Conservation (phyloP, 2,329 filamentous ascomycete species). For the Chaetomium sp. region DNA sequence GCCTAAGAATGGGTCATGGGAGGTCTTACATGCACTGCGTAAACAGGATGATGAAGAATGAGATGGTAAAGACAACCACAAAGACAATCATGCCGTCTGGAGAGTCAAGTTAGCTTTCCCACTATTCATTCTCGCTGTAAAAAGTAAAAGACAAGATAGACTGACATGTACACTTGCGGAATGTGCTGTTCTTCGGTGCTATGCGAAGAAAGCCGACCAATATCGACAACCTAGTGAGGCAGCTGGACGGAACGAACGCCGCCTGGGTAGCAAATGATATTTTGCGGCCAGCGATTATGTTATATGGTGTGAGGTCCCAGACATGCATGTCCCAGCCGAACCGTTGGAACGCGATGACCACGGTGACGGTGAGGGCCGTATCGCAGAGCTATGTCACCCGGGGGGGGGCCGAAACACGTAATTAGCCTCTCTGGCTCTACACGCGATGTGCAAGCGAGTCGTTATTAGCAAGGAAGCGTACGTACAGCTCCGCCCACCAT, state of each 20-base stretch:
- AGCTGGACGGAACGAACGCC: conserved; percentile 34
- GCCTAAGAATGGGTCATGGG: too few species aligned
- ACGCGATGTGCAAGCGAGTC: too few species aligned
- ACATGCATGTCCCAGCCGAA: conserved; percentile 36
- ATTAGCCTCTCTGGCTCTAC: not conserved
- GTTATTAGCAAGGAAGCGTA: not conserved
- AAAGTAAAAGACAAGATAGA: too few species aligned
- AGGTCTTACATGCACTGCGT: conserved; percentile 30
- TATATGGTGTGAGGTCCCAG: conserved; percentile 29
- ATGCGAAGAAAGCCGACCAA: conserved; percentile 36
- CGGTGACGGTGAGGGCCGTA: conserved; percentile 30
- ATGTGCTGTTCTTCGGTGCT: conserved; percentile 29
- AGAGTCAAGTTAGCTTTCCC: too few species aligned
- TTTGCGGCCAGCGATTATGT: conserved; percentile 29
- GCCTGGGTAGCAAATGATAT: conserved; percentile 36
- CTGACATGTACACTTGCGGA: conserved; percentile 18
- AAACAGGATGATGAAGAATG: conserved; percentile 32
- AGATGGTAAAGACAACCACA: conserved; percentile 26
- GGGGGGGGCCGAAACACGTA: not conserved
- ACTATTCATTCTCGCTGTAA: too few species aligned
- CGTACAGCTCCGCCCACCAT: conserved; percentile 35
- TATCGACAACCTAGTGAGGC: conserved; percentile 35
- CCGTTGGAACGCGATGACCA: conserved; percentile 30
- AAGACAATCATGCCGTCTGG: conserved; percentile 24
- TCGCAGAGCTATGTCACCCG: conserved; percentile 27